A percentile compares a stretch with the other conserved stretches of the same genome.
phyloP scores from a whole-genome alignment of 306 rosid species.

The Cucurbita moschata region DNA sequence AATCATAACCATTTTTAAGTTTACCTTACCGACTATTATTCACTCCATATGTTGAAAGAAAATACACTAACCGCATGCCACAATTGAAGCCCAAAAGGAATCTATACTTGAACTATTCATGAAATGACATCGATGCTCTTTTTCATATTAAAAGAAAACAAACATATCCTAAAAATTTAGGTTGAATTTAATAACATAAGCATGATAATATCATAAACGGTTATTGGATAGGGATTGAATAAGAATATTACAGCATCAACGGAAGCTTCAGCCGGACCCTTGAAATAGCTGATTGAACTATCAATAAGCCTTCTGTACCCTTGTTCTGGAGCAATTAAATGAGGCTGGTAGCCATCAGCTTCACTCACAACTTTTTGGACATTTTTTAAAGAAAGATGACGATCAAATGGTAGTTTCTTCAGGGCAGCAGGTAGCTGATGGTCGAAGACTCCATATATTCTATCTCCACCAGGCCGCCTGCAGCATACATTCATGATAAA shows the following conservation, averaged over 20 bases:
- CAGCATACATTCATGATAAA: constrained; percentile 7
- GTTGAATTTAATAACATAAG: not conserved
- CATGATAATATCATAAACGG: not conserved
- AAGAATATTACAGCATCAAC: constrained; percentile 81
- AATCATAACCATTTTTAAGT: not conserved
- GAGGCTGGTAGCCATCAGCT: constrained; percentile 99
- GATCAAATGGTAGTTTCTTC: constrained; percentile 90
- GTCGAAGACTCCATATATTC: constrained; percentile 92
- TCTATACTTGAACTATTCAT: not conserved
- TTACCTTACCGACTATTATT: not conserved
- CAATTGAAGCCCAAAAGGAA: not conserved
- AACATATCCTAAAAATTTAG: not conserved
- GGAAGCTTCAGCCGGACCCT: constrained; percentile 99
- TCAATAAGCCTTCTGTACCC: constrained; percentile 97
- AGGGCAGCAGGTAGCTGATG: constrained; percentile 94
- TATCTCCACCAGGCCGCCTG: constrained; percentile 99
- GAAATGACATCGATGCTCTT: not conserved
- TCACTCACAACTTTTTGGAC: constrained; percentile 87
- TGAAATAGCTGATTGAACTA: constrained; percentile 79
- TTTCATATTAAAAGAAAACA: not conserved
- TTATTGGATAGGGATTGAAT: not conserved
- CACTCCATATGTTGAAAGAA: not conserved
- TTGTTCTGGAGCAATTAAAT: constrained; percentile 97
- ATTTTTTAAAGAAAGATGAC: constrained; percentile 75
- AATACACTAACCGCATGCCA: not conserved